A percentile compares a stretch with the other conserved stretches of the same genome.
phyloP scores from a whole-genome alignment of 306 rosid species.

The Cucumis melo region DNA sequence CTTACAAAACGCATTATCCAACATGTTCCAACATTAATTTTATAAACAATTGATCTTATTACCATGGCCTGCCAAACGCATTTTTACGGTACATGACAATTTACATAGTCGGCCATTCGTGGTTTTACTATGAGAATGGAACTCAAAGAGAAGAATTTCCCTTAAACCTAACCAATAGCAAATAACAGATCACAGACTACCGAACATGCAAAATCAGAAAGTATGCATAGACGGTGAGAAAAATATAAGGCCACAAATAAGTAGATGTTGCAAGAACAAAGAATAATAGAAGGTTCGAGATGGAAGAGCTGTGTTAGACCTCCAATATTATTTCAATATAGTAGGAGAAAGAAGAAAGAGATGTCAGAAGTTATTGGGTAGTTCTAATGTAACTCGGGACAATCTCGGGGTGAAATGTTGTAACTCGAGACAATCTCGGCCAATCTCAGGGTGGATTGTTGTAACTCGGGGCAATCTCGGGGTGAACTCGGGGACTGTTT shows the following conservation, averaged over 20 bases:
- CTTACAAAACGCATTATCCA: no score
- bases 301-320: no score
- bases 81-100: background rate
- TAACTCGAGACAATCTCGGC: no score
- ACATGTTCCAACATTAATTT: background rate
- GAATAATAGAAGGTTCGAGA: background rate
- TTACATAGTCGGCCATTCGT: background rate
- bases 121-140: background rate
- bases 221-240: background rate
- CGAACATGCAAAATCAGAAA: background rate
- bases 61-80: background rate
- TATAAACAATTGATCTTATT: background rate
- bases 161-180: background rate
- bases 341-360: no score
- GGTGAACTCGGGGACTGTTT: no score
- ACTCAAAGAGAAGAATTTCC: background rate
- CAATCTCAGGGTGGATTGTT: no score
- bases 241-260: background rate
- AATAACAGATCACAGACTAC: background rate
- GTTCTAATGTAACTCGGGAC: no score
- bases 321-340: no score
- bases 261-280: background rate
- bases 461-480: no score
- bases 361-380: no score
- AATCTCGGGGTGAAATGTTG: no score